Evolutionary conservation across 345 rosid genomes (phyloP).

Genomic region (Salix exigua): DNA sequence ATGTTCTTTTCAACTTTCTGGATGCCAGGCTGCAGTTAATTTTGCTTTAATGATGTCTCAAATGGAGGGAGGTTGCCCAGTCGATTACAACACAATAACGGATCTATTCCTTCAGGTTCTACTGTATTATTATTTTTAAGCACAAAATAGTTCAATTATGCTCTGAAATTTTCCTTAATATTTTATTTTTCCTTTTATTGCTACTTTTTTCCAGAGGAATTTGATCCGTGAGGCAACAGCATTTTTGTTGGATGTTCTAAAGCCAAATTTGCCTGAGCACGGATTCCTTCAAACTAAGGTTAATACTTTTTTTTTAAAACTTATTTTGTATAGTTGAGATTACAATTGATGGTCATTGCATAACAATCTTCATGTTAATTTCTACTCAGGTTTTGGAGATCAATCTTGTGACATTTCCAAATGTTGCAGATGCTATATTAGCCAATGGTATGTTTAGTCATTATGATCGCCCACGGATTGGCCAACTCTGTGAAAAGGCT

Average conservation of each 20-base stretch:
- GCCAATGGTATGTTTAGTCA: constrained; percentile 32
- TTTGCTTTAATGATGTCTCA: constrained; percentile 98
- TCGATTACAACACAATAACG: constrained; percentile 88
- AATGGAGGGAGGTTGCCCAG: constrained; percentile 97
- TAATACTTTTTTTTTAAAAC: constrained; percentile 3
- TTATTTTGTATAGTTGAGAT: neutral
- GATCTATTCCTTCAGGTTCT: constrained; percentile 96
- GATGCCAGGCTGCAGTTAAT: constrained; percentile 83
- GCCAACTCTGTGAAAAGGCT: constrained; percentile 27
- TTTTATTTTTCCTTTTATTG: neutral
- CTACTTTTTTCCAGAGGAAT: constrained; percentile 55
- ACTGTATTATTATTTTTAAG: neutral
- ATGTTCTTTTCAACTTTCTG: neutral
- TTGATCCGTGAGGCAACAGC: constrained; percentile 96
- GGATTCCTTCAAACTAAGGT: constrained; percentile 89
- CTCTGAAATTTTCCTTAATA: neutral
- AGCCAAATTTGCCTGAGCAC: constrained; percentile 89
- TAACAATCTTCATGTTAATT: neutral
- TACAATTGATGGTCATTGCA: neutral
- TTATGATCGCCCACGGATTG: constrained; percentile 26
- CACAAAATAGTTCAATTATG: neutral
- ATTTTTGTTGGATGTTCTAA: constrained; percentile 81
- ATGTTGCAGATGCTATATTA: constrained; percentile 27
- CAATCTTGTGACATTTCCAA: constrained; percentile 28
- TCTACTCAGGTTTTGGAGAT: constrained; percentile 21